Evolutionary conservation across 1,284 basidiomycete genomes (phyloP), one percentile per base, ranked within the genome.

Genomic region (Ceratobasidium sp.): DNA sequence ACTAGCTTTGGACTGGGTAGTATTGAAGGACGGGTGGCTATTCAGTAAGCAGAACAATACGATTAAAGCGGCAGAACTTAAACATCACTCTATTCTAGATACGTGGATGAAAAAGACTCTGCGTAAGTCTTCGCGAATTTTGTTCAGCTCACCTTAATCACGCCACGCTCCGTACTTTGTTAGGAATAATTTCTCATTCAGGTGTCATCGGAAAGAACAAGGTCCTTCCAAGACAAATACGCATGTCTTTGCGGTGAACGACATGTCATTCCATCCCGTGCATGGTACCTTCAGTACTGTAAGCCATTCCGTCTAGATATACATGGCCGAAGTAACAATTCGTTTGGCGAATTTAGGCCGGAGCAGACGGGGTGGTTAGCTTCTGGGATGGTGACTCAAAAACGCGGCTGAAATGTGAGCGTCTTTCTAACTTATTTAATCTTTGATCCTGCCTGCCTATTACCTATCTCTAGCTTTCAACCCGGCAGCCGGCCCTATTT

Each of bases 261-360:
- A 94, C 78, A 94, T 96, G 82, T 90, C 91, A 0, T 98, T 98
- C 89, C 96, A 98, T 83, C 95, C 95, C 64, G 89, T 92, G 0
- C 94, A 97, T 80, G 96, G 96, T 61, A 99, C 97, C 0, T 98
- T 98, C 86, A 94, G 94, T 44, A 98, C 96, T 0, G 96, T 94
- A 79, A 97, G 97, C 88, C 82, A 28, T 48, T 28, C 26, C 23
- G 42, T 28, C 17, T 1, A 44, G 52, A 33, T 33, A 59, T 13
- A 59, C 57, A 26, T 6, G 38, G 20, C 59, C 42, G n/a, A 57
- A 50, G 33, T 33, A 33, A 33, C 33, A 33, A 33, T 33, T 33
- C 33, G 33, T 33, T 33, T 33, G 33, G 33, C 33, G 33, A 33
- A 33, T 33, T 33, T 44, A 77, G 75, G 75, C 75, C 15, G 75